Conservation (phyloP, 108 stramenopile genomes). For the Cyclotella distinguenda region DNA sequence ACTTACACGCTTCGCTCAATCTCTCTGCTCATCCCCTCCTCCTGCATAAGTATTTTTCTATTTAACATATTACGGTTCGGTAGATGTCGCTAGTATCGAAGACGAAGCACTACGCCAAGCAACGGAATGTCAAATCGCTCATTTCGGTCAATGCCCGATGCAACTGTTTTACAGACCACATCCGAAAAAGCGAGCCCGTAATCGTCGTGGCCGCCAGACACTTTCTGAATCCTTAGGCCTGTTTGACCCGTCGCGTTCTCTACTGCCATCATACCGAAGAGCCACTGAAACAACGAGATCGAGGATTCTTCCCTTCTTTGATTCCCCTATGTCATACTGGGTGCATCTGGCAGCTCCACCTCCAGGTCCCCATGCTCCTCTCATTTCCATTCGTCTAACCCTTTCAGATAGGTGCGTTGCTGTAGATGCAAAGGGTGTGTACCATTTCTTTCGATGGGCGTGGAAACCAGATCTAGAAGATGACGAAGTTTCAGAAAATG, state of each 20-base stretch:
- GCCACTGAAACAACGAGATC: neutral
- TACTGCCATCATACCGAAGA: neutral
- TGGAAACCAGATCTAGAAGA: slow-evolving; percentile 76
- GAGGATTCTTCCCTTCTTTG: slow-evolving; percentile 65
- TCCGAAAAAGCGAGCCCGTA: slow-evolving; percentile 29
- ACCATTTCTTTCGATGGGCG: slow-evolving; percentile 88
- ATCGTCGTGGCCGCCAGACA: slow-evolving; percentile 32
- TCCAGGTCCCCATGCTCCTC: slow-evolving; percentile 82
- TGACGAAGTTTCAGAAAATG: slow-evolving; percentile 33
- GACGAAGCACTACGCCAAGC: slow-evolving; percentile 87
- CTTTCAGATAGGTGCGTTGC: slow-evolving; percentile 84
- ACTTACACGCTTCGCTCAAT: slow-evolving; percentile 85
- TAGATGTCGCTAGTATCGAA: slow-evolving; percentile 93
- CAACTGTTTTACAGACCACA: slow-evolving; percentile 63
- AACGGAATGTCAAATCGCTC: slow-evolving; percentile 94
- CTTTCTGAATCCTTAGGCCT: slow-evolving; percentile 34
- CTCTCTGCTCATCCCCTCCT: slow-evolving; percentile 92
- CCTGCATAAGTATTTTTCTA: slow-evolving; percentile 96
- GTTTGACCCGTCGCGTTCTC: slow-evolving; percentile 27
- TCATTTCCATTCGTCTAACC: slow-evolving; percentile 73
- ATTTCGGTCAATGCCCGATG: slow-evolving; percentile 98
- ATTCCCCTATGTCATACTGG: slow-evolving; percentile 88
- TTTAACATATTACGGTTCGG: slow-evolving; percentile 97
- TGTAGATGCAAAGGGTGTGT: slow-evolving; percentile 84
- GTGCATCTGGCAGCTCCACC: slow-evolving; percentile 87